Base-by-base conservation (phyloP, 257 asterid genomes). In the Verbena officinalis region DNA sequence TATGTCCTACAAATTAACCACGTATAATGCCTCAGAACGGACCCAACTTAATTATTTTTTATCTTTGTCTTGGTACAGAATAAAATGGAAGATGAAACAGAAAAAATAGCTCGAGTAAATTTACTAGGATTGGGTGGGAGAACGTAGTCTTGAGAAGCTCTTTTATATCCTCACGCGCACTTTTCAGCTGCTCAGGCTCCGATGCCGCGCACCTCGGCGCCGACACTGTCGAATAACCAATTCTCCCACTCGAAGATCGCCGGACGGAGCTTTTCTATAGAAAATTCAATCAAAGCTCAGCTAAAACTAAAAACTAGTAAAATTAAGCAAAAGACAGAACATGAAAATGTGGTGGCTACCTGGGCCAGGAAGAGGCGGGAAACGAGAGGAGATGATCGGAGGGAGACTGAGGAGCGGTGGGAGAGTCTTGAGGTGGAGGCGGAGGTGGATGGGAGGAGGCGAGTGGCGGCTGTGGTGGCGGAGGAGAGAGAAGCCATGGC, bases 61-160 rank as follows among this genome's bases (percentile, higher is more conserved):
- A 0, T 2, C 61, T n/a, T n/a, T n/a, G n/a, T n/a, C n/a, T n/a
- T n/a, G n/a, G n/a, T n/a, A n/a, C n/a, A n/a, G n/a, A n/a, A n/a
- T n/a, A n/a, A 30, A 30, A 16, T 1, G 1, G 46, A 2, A 27
- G 33, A 27, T 27, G 33, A 22, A 22, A 34, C 7, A 45, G 11
- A 22, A 49, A 2, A 17, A 10, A 10, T 22, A 54, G 17, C 5
- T 46, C n/a, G 38, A 51, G 54, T 52, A 22, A 15, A 44, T 16
- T 56, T 74, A 93, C 99, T 86, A 94, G 39, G 73, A 93, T 86
- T 30, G 99, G 97, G 56, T 93, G 97, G 70, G 88, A 86, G 77
- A 75, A 93, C 38, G 62, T 80, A 31, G 85, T 67, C 70, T 73
- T 78, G 60, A 93, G 90, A 14, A 93, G 86, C 75, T 83, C 86